These are phyloP conservation scores for Paramarasmius palmivorus DNA, from an alignment of 1,284 basidiomycete genomes.

Conservation along the genomic window DNA sequence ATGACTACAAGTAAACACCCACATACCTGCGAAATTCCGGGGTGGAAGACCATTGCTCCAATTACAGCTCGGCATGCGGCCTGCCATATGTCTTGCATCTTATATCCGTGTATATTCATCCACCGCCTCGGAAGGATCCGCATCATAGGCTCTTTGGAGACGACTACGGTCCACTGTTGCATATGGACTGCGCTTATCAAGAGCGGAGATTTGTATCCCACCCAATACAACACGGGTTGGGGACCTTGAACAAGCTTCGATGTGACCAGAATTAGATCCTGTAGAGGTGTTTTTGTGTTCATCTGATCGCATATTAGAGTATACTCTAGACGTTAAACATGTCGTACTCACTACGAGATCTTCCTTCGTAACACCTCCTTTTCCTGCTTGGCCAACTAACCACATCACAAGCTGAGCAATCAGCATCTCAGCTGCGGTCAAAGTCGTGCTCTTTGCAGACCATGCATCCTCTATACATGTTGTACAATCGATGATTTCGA, in stretches of 20 bases:
- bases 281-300: conserved; percentile 21
- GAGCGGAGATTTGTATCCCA: conserved; percentile 60
- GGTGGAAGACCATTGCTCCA: conserved; percentile 64
- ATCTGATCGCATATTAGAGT: conserved; percentile 20
- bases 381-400: conserved; percentile 38
- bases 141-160: conserved; percentile 44
- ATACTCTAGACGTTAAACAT: conserved; percentile 1
- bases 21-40: conserved; percentile 76
- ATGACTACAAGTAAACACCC: conserved; percentile 19
- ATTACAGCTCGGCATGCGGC: conserved; percentile 68
- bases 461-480: conserved; percentile 54
- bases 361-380: conserved; percentile 47
- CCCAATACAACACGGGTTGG: conserved; percentile 65
- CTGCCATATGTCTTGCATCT: conserved; percentile 66
- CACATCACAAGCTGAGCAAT: conserved; percentile 41
- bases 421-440: conserved; percentile 35
- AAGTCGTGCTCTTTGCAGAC: conserved; percentile 30
- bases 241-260: conserved; percentile 44
- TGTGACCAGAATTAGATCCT: conserved; percentile 33
- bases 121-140: conserved; percentile 70
- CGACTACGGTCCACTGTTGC: conserved; percentile 57
- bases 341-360: conserved; percentile 45
- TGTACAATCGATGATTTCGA: conserved; percentile 56
- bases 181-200: conserved; percentile 56
- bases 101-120: conserved; percentile 69